Evolutionary conservation across 371 early-diverging fungal species (phyloP).

Genomic region (Synchytrium microbalum): DNA sequence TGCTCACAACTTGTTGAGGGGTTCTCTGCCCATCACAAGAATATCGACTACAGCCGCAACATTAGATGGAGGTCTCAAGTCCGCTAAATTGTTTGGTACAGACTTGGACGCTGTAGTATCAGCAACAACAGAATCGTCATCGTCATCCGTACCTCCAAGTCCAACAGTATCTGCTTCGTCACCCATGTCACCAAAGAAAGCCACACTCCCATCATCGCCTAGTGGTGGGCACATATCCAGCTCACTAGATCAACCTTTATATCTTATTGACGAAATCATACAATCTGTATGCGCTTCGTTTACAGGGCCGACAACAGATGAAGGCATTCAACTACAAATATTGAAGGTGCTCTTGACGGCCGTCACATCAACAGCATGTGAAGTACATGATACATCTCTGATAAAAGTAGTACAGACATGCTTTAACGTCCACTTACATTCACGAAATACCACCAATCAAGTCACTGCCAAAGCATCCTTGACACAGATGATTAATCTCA

Average conservation of each 20-base stretch:
- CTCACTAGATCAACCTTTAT: conserved; percentile 6
- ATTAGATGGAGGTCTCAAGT: background rate
- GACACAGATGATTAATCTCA: conserved; percentile 46
- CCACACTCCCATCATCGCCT: background rate
- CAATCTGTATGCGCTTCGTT: conserved; percentile 36
- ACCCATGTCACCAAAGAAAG: background rate
- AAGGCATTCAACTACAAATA: conserved; percentile 38
- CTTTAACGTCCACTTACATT: conserved; percentile 36
- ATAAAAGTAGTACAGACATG: conserved; percentile 39
- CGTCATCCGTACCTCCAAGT: background rate
- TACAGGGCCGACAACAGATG: conserved; percentile 17
- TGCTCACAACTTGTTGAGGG: conserved; percentile 37
- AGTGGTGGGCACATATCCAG: background rate
- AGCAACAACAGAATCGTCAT: conserved; percentile 6
- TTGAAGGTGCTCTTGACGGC: conserved; percentile 41
- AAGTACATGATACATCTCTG: conserved; percentile 37
- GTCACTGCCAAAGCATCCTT: conserved; percentile 43
- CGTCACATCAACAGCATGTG: conserved; percentile 35
- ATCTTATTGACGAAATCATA: conserved; percentile 46
- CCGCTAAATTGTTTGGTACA: background rate
- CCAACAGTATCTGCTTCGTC: background rate
- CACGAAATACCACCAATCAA: conserved; percentile 27
- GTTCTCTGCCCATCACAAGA: conserved; percentile 21
- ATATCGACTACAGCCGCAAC: background rate
- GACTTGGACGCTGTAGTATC: conserved; percentile 11